Percentiles rank a stretch among this genome's conserved stretches.
Conservation (phyloP, 176 grass and related monocot species). For the Calamus simplicifolius region DNA sequence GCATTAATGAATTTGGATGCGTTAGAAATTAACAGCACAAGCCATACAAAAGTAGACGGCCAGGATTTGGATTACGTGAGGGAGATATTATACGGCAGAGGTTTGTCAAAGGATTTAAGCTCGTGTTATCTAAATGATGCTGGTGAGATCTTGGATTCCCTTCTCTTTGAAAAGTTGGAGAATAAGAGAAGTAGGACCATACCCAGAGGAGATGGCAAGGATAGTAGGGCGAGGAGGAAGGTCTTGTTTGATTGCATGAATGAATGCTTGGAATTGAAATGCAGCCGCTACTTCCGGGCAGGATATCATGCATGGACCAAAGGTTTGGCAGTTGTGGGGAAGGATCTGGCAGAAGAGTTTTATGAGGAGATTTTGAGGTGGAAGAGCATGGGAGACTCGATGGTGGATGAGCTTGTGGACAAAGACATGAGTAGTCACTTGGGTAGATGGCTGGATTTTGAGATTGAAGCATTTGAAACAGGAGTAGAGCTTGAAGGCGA, state of each 20-base stretch:
- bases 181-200: constrained; percentile 22
- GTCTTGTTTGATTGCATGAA: constrained; percentile 55
- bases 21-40: constrained; percentile 26
- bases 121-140: constrained; percentile 22
- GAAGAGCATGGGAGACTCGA: constrained; percentile 55
- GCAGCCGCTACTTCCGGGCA: constrained; percentile 43
- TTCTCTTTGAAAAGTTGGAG: constrained; percentile 40
- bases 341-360: constrained; percentile 26
- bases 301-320: constrained; percentile 74
- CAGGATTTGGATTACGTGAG: constrained; percentile 50
- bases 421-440: constrained; percentile 72
- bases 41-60: constrained; percentile 15
- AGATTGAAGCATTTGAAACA: constrained; percentile 44
- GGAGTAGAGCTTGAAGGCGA: constrained; percentile 39
- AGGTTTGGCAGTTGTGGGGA: constrained; percentile 31
- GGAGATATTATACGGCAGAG: constrained; percentile 34
- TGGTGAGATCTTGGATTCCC: constrained; percentile 28
- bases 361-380: constrained; percentile 46
- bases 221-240: constrained; percentile 23
- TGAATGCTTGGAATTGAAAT: constrained; percentile 55
- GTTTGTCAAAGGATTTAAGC: constrained; percentile 24
- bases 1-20: constrained; percentile 25
- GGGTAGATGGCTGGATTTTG: constrained; percentile 68
- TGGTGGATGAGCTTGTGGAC: constrained; percentile 65
- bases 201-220: constrained; percentile 16